Evolutionary conservation across 441 rosid genomes (phyloP).

Genomic region (Breynia disticha): DNA sequence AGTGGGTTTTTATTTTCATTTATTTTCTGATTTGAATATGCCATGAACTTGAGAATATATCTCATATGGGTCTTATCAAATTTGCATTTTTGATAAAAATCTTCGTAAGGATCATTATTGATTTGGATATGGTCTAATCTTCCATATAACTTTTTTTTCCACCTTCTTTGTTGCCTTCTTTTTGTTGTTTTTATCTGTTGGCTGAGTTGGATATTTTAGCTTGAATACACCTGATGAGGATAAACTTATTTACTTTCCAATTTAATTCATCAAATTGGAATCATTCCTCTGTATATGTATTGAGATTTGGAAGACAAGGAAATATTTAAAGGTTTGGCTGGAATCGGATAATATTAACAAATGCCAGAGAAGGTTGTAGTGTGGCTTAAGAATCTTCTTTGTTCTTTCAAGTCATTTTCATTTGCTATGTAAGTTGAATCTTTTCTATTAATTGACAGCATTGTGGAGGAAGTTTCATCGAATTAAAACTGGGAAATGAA

Average conservation of each 20-base stretch:
- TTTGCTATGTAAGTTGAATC: not conserved
- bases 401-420: constrained; percentile 7
- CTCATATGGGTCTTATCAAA: not conserved
- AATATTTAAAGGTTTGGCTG: constrained; percentile 15
- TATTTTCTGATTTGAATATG: not conserved
- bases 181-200: not conserved
- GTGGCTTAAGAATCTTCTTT: constrained; percentile 7
- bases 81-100: not conserved
- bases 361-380: constrained; percentile 6
- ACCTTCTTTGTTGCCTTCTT: not conserved
- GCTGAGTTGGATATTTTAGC: not conserved
- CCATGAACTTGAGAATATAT: not conserved
- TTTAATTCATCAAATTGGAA: constrained; percentile 7
- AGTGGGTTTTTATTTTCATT: not conserved
- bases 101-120: not conserved
- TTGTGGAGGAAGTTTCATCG: constrained; percentile 7
- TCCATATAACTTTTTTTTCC: no score
- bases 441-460: not conserved
- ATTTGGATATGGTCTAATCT: no score
- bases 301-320: constrained; percentile 21
- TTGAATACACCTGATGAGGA: no score
- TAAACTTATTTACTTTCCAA: constrained; percentile 10
- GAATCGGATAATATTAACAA: constrained; percentile 13
- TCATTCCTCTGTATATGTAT: not conserved
- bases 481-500: constrained; percentile 10